These are phyloP conservation scores for Apiospora koreana DNA, from an alignment of 2,329 filamentous ascomycete species.

Conservation along the genomic window DNA sequence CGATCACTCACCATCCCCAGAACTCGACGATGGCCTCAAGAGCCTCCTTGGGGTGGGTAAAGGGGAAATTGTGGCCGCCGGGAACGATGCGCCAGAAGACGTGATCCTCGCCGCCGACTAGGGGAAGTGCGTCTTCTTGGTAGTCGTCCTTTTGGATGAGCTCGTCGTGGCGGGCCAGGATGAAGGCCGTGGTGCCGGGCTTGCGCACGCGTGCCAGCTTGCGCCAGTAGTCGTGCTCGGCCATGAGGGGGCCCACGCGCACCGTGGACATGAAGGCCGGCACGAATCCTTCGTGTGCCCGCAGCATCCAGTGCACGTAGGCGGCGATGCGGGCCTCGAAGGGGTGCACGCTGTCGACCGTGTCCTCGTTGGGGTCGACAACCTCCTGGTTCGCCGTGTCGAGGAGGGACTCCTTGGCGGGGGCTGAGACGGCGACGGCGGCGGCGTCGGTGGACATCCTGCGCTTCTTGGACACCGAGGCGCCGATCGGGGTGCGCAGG, in stretches of 20 bases:
- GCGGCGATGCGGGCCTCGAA: slow-evolving; percentile 49
- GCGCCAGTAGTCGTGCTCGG: slow-evolving; percentile 53
- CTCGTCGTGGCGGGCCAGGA: slow-evolving; percentile 53
- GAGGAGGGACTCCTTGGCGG: slow-evolving; percentile 29
- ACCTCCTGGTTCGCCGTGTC: slow-evolving; percentile 46
- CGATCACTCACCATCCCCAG: slow-evolving; percentile 39
- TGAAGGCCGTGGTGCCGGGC: slow-evolving; percentile 48
- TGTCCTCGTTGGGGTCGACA: slow-evolving; percentile 26
- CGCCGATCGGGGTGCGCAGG: slow-evolving; percentile 52
- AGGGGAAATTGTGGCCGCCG: slow-evolving; percentile 63
- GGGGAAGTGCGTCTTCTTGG: slow-evolving; percentile 47
- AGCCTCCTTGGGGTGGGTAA: slow-evolving; percentile 51
- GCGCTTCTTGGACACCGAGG: slow-evolving; percentile 30
- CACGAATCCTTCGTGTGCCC: slow-evolving; percentile 58
- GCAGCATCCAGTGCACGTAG: slow-evolving; percentile 60
- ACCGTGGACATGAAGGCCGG: slow-evolving; percentile 61
- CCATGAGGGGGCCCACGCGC: slow-evolving; percentile 53
- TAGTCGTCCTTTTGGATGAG: slow-evolving; percentile 55
- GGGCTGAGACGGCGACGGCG: slow-evolving; percentile 17
- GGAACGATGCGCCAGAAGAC: slow-evolving; percentile 53
- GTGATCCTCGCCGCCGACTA: slow-evolving; percentile 50
- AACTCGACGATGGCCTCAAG: slow-evolving; percentile 48
- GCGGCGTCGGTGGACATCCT: slow-evolving; percentile 19
- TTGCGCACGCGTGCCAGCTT: slow-evolving; percentile 41
- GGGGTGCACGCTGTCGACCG: slow-evolving; percentile 18